These are phyloP conservation scores for Crataegus laevigata DNA, from an alignment of 306 rosid species.

Conservation along the genomic window DNA sequence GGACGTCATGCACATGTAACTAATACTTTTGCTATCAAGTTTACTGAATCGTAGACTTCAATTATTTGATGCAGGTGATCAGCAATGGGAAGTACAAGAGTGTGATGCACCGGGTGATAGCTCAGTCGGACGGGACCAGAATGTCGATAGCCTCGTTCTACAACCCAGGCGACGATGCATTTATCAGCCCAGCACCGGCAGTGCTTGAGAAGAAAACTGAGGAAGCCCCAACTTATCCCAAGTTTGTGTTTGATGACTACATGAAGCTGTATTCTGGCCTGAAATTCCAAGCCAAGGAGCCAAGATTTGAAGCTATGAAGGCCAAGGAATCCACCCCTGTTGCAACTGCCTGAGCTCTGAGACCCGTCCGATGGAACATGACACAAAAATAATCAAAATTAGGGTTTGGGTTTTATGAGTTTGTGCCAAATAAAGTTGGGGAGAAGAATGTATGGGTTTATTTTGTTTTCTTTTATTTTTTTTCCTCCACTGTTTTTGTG, in stretches of 20 bases:
- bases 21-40: not conserved
- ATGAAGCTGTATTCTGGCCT: slow-evolving; percentile 85
- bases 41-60: not conserved
- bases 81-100: slow-evolving; percentile 94
- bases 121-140: slow-evolving; percentile 66
- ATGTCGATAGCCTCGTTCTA: slow-evolving; percentile 96
- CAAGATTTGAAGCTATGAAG: slow-evolving; percentile 94
- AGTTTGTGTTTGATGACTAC: slow-evolving; percentile 88
- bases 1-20: not conserved
- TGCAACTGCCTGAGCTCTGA: slow-evolving; percentile 41
- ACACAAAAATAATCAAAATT: not conserved
- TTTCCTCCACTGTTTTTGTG: not conserved
- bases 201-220: slow-evolving; percentile 49
- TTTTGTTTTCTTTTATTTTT: not conserved
- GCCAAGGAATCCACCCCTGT: slow-evolving; percentile 44
- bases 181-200: slow-evolving; percentile 71
- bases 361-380: not conserved
- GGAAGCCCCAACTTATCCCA: slow-evolving; percentile 54
- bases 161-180: slow-evolving; percentile 83
- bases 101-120: slow-evolving; percentile 71
- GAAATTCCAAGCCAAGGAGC: slow-evolving; percentile 91
- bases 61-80: slow-evolving; percentile 40
- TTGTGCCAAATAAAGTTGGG: not conserved
- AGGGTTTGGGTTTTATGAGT: not conserved
- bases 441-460: not conserved